Percentiles rank a stretch among this genome's conserved stretches.
Evolutionary conservation across 768 basidiomycete species (phyloP).

Genomic region (Mycena vitilis): DNA sequence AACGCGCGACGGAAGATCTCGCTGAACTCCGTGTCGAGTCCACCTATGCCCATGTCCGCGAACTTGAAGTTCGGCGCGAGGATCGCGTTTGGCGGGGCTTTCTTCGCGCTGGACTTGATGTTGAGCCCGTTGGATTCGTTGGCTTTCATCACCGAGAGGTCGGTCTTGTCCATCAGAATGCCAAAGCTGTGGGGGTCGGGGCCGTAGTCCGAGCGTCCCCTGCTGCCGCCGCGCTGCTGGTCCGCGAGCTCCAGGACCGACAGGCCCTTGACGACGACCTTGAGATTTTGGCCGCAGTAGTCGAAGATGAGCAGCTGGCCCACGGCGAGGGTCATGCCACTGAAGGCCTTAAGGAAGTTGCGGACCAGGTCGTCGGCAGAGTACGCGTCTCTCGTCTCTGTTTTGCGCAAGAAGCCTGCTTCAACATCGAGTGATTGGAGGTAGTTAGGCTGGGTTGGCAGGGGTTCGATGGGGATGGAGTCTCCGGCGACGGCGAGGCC

Average conservation of each 20-base stretch:
- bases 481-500: conserved; percentile 85
- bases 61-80: conserved; percentile 99
- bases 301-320: conserved; percentile 86
- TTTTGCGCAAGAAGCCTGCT: conserved; percentile 69
- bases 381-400: conserved; percentile 75
- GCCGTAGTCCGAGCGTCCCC: conserved; percentile 37
- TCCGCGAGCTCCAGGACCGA: conserved; percentile 71
- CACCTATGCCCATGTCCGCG: conserved; percentile 99
- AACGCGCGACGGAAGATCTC: conserved; percentile 99
- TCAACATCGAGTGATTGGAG: conserved; percentile 87
- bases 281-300: conserved; percentile 87
- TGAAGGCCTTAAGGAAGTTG: conserved; percentile 81
- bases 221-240: conserved; percentile 62
- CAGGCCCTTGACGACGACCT: conserved; percentile 72
- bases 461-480: conserved; percentile 73
- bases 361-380: conserved; percentile 88
- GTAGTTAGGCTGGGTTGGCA: conserved; percentile 69
- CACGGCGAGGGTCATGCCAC: conserved; percentile 73
- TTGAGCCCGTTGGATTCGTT: conserved; percentile 82
- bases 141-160: conserved; percentile 87
- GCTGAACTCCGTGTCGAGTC: conserved; percentile 93
- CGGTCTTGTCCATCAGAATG: conserved; percentile 91
- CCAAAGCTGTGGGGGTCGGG: conserved; percentile 60
- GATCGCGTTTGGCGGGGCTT: conserved; percentile 93
- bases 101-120: conserved; percentile 91